Evolutionary conservation across 352 stramenopile genomes (phyloP), one percentile per base, ranked within the genome.

Genomic region (Phytophthora parvispora): DNA sequence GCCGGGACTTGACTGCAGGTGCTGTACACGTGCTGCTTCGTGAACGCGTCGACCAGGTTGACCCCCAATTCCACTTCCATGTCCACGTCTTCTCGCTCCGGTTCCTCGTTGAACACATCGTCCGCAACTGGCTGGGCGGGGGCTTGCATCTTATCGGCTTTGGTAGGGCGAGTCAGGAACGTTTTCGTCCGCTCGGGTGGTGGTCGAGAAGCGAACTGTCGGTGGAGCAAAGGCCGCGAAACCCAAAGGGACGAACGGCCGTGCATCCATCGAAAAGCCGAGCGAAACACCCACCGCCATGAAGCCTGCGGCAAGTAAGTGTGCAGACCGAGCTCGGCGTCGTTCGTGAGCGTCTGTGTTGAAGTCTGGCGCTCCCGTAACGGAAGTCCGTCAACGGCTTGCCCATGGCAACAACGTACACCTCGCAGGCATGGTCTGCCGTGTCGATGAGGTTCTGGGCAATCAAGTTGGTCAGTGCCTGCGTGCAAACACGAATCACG

Each of bases 51-150:
- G 22, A 53, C 28, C 18, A 73, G 51, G 31, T 73, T 73, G 31
- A 73, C 65, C 8, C 58, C 65, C 34, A 73, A 25, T 28, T 72
- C 65, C 25, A 72, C 65, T 24, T 68, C 65, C 65, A 68, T 68
- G 28, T 64, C 58, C 12, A 16, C 27, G n/a, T 64, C 62, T 34
- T 69, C 53, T 36, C 32, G 13, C 20, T 61, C 57, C 1, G 58
- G 57, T 5, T 72, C 57, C 22, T 53, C 60, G 24, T 47, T n/a
- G 36, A 67, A 67, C 27, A 51, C 22, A 16, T 54, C 50, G 8
- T 45, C 49, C n/a, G 10, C 42, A 2, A n/a, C n/a, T 9, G 25
- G 7, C 7, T 42, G 47, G n/a, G n/a, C 45, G 27, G 34, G 32
- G 16, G 48, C 60, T 60, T 61, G 49, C 50, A 67, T 66, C 32